Evolutionary conservation across 2,329 filamentous ascomycete genomes (phyloP), one percentile per base, ranked within the genome.

Genomic region (Sclerotinia nivalis): DNA sequence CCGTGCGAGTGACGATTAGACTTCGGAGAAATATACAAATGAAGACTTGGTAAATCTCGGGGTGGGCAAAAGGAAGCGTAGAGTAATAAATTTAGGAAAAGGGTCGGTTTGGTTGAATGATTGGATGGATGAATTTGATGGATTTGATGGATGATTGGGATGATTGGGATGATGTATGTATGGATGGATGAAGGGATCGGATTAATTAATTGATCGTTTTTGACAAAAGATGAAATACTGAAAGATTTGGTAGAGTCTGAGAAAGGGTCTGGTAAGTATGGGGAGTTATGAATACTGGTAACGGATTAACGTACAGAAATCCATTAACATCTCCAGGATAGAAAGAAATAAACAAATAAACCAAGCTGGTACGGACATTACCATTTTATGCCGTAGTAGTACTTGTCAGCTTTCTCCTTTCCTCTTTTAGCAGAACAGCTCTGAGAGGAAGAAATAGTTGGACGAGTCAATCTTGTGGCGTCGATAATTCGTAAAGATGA

Each of bases 381-480:
- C 13, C 40, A 37, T 59, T 6, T 59, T 43, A 59, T 59, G 56
- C 37, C 28, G 56, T 59, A 40, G 40, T 22, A n/a, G 18, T 59
- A 59, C 34, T 59, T 10, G 56, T 20, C 56, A 59, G 56, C 56
- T 28, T 28, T 43, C 56, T 59, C 37, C 56, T 43, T 43, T 59
- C 43, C 37, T 43, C 37, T 43, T 43, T 43, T 8, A 20, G 22
- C 13, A 43, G 18, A 37, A 28, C 37, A n/a, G 7, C 22, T 28
- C 43, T 43, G 28, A 9, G n/a, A 43, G 13, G 37, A 18, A 13
- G 56, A 43, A 43, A 25, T 43, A 22, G n/a, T 43, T 59, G 55
- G 15, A 40, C 55, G n/a, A 40, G 40, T 59, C 34, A 59, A 58
- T 58, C 34, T 40, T 25, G 55, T 58, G 55, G 55, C 55, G 55